These are phyloP conservation scores for Aspergillus fructus DNA, from an alignment of 2,329 filamentous ascomycete genomes.

Conservation along the genomic window DNA sequence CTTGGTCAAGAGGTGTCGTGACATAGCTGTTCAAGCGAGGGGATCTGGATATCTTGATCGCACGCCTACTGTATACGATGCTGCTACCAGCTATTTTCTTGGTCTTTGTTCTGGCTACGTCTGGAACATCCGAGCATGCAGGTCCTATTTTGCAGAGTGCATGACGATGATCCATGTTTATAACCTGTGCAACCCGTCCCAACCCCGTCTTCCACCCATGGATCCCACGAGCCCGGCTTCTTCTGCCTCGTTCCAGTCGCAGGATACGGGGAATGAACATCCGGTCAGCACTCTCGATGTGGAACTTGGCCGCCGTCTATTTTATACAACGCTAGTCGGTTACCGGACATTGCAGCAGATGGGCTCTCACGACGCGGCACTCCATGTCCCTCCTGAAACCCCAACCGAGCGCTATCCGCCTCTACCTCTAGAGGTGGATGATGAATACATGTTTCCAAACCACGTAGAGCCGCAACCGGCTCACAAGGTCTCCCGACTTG, in stretches of 20 bases:
- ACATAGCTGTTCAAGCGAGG: conserved; percentile 44
- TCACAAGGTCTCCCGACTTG: conserved; percentile 66
- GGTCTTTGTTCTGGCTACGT: conserved; percentile 42
- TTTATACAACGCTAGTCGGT: conserved; percentile 78
- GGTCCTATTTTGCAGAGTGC: conserved; percentile 46
- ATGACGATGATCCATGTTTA: conserved; percentile 43
- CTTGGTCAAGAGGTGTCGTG: conserved; percentile 44
- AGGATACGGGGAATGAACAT: conserved; percentile 16
- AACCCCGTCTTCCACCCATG: conserved; percentile 10
- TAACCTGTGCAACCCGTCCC: conserved; percentile 33
- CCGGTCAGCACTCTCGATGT: conserved; percentile 40
- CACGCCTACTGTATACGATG: conserved; percentile 44
- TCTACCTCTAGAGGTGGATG: conserved; percentile 77
- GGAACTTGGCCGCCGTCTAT: conserved; percentile 61
- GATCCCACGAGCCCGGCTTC: conserved; percentile 25
- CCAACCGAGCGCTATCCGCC: conserved; percentile 74
- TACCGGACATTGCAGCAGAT: conserved; percentile 77
- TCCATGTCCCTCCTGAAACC: conserved; percentile 74
- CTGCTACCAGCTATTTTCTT: conserved; percentile 46
- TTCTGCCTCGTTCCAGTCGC: conserved; percentile 21
- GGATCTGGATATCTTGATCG: conserved; percentile 46
- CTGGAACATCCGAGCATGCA: conserved; percentile 39
- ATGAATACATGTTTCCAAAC: conserved; percentile 72
- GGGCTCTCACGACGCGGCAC: conserved; percentile 68
- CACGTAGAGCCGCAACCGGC: conserved; percentile 70